Evolutionary conservation across 2,329 filamentous ascomycete species (phyloP).

Genomic region (Eutypella sp.): DNA sequence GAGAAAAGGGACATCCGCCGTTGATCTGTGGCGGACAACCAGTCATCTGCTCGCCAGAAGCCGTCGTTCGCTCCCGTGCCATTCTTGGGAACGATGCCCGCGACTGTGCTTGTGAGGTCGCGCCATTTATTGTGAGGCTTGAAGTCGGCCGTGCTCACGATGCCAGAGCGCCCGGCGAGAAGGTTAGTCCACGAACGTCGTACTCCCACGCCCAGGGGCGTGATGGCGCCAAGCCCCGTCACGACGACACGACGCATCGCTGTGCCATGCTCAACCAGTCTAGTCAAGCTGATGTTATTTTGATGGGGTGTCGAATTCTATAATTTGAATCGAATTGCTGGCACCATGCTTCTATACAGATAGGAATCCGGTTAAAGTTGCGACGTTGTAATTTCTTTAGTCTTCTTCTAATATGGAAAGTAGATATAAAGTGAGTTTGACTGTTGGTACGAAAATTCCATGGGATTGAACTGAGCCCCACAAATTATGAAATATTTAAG

Average conservation of each 20-base stretch:
- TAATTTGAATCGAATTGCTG: no score
- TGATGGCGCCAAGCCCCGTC: slow-evolving; percentile 76
- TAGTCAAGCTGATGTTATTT: no score
- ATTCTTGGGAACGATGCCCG: slow-evolving; percentile 70
- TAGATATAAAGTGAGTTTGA: no score
- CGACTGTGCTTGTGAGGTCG: slow-evolving; percentile 76
- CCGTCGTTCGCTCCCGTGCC: slow-evolving; percentile 32
- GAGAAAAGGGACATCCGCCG: slow-evolving; percentile 87
- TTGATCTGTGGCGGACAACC: slow-evolving; percentile 49
- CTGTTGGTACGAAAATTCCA: no score
- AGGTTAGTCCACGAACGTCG: slow-evolving; percentile 76
- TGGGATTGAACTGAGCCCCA: no score
- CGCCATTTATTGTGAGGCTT: slow-evolving; percentile 56
- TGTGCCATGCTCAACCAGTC: slow-evolving; percentile 29
- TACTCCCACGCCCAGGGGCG: slow-evolving; percentile 76
- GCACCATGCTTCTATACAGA: neutral
- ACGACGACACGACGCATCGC: slow-evolving; percentile 71
- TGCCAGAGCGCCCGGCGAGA: slow-evolving; percentile 72
- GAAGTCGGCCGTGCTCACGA: slow-evolving; percentile 65
- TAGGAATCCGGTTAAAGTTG: no score
- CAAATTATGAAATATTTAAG: no score
- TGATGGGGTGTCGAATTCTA: no score
- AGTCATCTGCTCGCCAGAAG: slow-evolving; percentile 48
- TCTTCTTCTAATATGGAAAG: no score
- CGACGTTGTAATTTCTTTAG: no score